Base-by-base conservation (phyloP, 2,329 filamentous ascomycete genomes). In the Penicillium frequentans region DNA sequence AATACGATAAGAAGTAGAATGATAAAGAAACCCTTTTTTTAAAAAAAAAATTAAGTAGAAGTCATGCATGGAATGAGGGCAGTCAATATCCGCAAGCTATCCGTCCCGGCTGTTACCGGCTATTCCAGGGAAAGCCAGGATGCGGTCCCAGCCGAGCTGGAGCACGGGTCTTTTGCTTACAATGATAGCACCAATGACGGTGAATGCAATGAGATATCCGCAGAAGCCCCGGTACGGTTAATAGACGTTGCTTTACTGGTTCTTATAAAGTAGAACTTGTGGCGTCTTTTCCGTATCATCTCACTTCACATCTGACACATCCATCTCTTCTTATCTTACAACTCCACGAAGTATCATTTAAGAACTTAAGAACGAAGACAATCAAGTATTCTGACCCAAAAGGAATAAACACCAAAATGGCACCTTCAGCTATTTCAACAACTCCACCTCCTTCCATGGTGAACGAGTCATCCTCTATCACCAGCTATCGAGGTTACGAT, bases 401-500 rank as follows among this genome's bases (percentile, higher is more conserved):
- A 49, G n/a, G 19, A 13, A 3, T 13, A 23, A 42, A 23, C 16
- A 35, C 53, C 62, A 59, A 59, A 50, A 70, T 74, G 73, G 64
- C 73, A 21, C 68, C 72, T 53, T 64, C 66, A 46, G 70, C 70
- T 19, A 68, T 71, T 49, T 68, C 70, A 24, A 61, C 52, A 21
- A 68, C 54, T n/a, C 64, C 69, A 6, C 59, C 68, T 19, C 55
- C 66, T n/a, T 59, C 62, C 8, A 51, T 58, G 6, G 47, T 56
- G 6, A 52, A 49, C 14, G 49, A 57, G 13, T 31, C 58, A 44
- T 67, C 64, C 43, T 65, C 67, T 21, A 59, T 77, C 16, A 68
- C 70, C 49, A 73, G 71, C 60, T 77, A 96, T 79, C 85, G 86
- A 59, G 92, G 91, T 70, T 97, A 96, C 74, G 91, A 96, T 77